Base-by-base conservation (phyloP, 345 rosid genomes). In the Excoecaria cochinchinensis region DNA sequence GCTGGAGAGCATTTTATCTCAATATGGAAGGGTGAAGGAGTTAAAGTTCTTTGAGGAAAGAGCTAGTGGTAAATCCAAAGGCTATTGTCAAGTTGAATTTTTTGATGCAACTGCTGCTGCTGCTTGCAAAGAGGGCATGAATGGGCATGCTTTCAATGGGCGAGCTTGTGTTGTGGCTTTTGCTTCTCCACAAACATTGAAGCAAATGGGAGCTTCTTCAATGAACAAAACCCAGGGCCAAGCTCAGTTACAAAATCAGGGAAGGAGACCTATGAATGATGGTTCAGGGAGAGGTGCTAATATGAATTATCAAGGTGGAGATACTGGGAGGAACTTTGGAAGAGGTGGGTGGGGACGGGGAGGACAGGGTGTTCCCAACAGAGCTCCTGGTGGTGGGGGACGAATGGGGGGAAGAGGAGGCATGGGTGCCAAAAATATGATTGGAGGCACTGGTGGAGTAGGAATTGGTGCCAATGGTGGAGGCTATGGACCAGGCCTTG, bases 21-120 rank as follows among this genome's bases (percentile, higher is more conserved):
- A 88, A 72, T 92, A 87, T 79, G 97, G 97, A 70, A 88, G 86
- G 76, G 90, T 89, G 21, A 92, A 92, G 83, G 95, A 92, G 84
- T 85, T 92, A 52, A 92, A 92, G 85, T 92, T 92, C 78, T 92
- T 87, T 73, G 97, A 92, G 57, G 97, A 92, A 82, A 89, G 88
- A 76, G 97, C 92, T 39, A 90, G 97, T 80, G 97, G 95, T 16
- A 92, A 92, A 83, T 92, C 97, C 57, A 92, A 92, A 86, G 97
- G 97, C 22, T 92, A 89, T 81, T 92, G 97, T 79, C 97, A 92
- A 82, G 91, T 92, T 79, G 97, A 92, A 40, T 92, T 90, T 70
- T 90, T 85, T 80, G 97, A 92, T 22, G 63, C 90, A 63, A 59
- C 79, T 77, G 91, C 93, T 74, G 92, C 92, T 1, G 84, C 93